Conservation (phyloP, 2,329 filamentous ascomycete species). For the Fusarium pseudoanthophilum region DNA sequence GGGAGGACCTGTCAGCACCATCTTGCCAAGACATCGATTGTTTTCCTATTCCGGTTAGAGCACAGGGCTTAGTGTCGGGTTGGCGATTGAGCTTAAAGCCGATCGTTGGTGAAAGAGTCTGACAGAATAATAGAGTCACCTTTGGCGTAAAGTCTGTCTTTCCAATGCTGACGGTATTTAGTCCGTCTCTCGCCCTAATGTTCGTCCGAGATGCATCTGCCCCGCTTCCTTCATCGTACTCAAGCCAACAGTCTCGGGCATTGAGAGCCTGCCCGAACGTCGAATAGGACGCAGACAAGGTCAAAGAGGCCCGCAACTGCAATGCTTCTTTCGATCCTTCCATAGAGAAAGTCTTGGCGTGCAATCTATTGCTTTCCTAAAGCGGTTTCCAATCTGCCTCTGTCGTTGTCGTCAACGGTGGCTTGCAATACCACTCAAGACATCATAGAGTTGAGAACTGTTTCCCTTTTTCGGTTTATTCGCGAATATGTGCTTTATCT, state of each 20-base stretch:
- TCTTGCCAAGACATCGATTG: slow-evolving; percentile 34
- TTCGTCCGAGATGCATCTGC: neutral
- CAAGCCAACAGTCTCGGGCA: neutral
- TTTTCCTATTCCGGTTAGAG: slow-evolving; percentile 42
- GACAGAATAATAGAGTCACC: slow-evolving; percentile 1
- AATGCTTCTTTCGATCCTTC: neutral
- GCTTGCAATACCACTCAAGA: too few relatives aligned
- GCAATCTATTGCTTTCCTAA: neutral
- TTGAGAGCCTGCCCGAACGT: neutral
- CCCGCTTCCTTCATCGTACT: neutral
- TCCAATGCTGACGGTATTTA: neutral
- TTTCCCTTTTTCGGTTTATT: slow-evolving; percentile 26
- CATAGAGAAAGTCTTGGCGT: neutral
- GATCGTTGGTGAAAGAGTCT: fast-evolving
- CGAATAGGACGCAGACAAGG: neutral
- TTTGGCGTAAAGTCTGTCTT: too few relatives aligned
- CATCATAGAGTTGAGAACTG: slow-evolving; percentile 8
- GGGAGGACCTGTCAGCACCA: neutral
- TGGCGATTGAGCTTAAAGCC: slow-evolving; percentile 1
- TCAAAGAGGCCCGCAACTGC: neutral
- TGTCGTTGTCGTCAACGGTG: neutral
- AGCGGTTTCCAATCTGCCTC: neutral
- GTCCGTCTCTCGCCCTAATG: neutral
- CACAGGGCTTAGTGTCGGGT: neutral
- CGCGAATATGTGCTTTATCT: neutral